Evolutionary conservation across 176 grass and related monocot species (phyloP).

Genomic region (Avena insularis): DNA sequence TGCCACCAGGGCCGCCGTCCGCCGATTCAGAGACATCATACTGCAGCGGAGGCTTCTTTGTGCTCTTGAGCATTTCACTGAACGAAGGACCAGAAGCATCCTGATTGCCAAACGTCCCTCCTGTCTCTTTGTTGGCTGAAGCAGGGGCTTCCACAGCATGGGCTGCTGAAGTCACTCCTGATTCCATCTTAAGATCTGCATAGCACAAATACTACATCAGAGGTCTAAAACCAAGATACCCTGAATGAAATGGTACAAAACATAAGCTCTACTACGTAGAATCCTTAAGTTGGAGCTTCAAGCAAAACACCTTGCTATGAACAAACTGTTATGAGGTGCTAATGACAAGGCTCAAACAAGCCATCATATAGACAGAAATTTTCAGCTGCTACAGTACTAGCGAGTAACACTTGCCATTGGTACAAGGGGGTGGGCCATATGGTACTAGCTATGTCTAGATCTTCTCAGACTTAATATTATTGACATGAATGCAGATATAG

Average conservation of each 20-base stretch:
- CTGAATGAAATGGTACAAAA: not conserved
- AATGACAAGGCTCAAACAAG: not conserved
- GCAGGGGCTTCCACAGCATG: conserved; percentile 45
- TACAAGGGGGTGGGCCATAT: not conserved
- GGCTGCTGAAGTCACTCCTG: conserved; percentile 27
- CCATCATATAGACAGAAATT: not conserved
- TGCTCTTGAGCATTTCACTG: conserved; percentile 92
- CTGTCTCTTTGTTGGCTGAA: conserved; percentile 69
- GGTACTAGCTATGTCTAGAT: not conserved
- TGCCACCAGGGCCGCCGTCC: conserved; percentile 59
- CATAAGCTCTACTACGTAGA: not conserved
- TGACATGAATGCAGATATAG: not conserved
- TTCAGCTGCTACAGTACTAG: not conserved
- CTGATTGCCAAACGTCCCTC: conserved; percentile 48
- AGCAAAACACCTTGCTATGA: not conserved
- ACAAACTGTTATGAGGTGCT: not conserved
- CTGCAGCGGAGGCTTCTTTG: conserved; percentile 71
- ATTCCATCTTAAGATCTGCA: conserved; percentile 59
- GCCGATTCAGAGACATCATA: conserved; percentile 51
- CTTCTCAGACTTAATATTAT: conserved; percentile 1
- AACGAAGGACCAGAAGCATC: conserved; percentile 77
- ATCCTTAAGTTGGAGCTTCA: not conserved
- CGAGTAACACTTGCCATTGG: not conserved
- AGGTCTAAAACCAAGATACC: not conserved
- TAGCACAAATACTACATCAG: conserved; percentile 17